phyloP scores from a whole-genome alignment of 345 rosid genomes.

The Gossypium ekmanianum region DNA sequence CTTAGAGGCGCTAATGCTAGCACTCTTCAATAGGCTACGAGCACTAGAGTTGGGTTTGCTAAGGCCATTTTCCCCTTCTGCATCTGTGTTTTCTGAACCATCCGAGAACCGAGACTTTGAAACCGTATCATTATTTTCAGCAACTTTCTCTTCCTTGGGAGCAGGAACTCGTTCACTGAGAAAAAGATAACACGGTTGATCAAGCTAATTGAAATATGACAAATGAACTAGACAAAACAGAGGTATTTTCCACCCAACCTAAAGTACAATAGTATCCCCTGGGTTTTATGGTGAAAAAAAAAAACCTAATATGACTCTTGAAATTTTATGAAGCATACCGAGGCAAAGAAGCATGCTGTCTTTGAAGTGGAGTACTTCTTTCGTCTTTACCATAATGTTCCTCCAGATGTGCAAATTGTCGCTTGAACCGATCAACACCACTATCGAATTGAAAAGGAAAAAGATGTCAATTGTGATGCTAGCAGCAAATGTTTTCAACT shows the following conservation, averaged over 20 bases:
- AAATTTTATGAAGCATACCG: conserved; percentile 42
- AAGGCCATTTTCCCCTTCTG: conserved; percentile 27
- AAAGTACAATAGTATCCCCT: background rate
- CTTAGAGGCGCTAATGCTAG: conserved; percentile 92
- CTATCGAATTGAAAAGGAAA: conserved; percentile 33
- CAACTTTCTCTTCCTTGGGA: conserved; percentile 48
- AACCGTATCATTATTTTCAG: conserved; percentile 28
- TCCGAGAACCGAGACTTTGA: background rate
- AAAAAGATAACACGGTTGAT: conserved; percentile 14
- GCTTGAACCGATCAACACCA: conserved; percentile 97
- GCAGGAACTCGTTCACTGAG: conserved; percentile 82
- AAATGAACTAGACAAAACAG: background rate
- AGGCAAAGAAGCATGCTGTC: conserved; percentile 95
- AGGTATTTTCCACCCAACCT: background rate
- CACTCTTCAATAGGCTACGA: conserved; percentile 83
- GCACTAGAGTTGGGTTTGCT: conserved; percentile 43
- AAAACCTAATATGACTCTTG: background rate
- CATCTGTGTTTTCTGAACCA: conserved; percentile 34
- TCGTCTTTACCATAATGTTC: conserved; percentile 84
- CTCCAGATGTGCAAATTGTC: conserved; percentile 97
- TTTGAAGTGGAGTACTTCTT: conserved; percentile 68
- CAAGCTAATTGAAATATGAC: background rate
- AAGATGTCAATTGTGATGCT: background rate
- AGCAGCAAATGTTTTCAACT: background rate
- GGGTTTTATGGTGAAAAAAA: background rate